Evolutionary conservation across 768 basidiomycete species (phyloP).

Genomic region (Rhodosporidiobolus odoratus): DNA sequence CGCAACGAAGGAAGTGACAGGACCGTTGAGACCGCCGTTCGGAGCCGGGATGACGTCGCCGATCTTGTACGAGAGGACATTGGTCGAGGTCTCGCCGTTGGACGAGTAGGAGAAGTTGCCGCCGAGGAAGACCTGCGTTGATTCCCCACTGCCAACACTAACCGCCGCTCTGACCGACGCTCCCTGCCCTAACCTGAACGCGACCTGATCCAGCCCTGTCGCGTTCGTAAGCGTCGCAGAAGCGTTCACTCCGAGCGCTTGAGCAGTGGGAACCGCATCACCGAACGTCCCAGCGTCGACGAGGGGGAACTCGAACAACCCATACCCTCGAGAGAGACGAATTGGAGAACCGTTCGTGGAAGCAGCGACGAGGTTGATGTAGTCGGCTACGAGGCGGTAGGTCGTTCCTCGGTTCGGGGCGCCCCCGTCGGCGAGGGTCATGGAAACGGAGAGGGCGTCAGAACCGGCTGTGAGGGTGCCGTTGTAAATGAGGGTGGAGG

Average conservation of each 20-base stretch:
- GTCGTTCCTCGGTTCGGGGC: slow-evolving; percentile 63
- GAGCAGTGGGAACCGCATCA: slow-evolving; percentile 29
- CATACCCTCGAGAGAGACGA: slow-evolving; percentile 57
- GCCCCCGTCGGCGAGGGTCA: slow-evolving; percentile 60
- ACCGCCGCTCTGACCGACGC: slow-evolving; percentile 19
- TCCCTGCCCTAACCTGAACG: slow-evolving; percentile 22
- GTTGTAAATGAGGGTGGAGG: slow-evolving; percentile 62
- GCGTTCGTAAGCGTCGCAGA: slow-evolving; percentile 26
- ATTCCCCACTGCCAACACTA: neutral
- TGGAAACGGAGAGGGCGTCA: slow-evolving; percentile 63
- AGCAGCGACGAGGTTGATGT: slow-evolving; percentile 70
- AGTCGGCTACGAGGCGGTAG: slow-evolving; percentile 78
- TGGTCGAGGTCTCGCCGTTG: slow-evolving; percentile 51
- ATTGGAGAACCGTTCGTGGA: slow-evolving; percentile 47
- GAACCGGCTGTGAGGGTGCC: slow-evolving; percentile 72
- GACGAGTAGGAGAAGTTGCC: slow-evolving; percentile 63
- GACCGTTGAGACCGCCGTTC: slow-evolving; percentile 70
- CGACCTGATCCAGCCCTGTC: slow-evolving; percentile 38
- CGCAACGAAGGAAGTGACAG: slow-evolving; percentile 61
- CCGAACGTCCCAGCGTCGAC: slow-evolving; percentile 47
- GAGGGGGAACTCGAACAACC: slow-evolving; percentile 84
- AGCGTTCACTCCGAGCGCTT: slow-evolving; percentile 17
- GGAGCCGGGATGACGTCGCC: slow-evolving; percentile 53
- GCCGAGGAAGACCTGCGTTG: slow-evolving; percentile 47
- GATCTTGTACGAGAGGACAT: slow-evolving; percentile 66